These are phyloP conservation scores for Diaporthe sp. DNA, from an alignment of 2,329 filamentous ascomycete genomes.

Conservation along the genomic window DNA sequence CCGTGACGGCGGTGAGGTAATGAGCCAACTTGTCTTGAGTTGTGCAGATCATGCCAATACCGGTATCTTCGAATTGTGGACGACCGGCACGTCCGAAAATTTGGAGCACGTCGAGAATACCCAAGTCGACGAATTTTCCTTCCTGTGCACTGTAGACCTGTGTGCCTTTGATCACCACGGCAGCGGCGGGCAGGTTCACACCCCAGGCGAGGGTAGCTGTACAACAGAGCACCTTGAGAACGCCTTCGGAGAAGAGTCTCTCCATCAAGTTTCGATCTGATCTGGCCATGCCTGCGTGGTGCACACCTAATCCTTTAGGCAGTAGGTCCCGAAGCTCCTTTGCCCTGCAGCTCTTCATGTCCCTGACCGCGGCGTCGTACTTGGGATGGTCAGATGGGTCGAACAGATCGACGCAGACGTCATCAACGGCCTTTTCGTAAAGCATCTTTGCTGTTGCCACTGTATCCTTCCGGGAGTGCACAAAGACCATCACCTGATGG, in stretches of 20 bases:
- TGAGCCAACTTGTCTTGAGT: slow-evolving; percentile 94
- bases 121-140: slow-evolving; percentile 95
- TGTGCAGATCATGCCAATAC: slow-evolving; percentile 98
- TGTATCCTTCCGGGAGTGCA: slow-evolving; percentile 96
- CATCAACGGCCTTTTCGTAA: slow-evolving; percentile 86
- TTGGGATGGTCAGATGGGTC: slow-evolving; percentile 83
- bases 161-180: slow-evolving; percentile 97
- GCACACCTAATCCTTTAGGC: slow-evolving; percentile 91
- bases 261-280: slow-evolving; percentile 97
- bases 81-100: slow-evolving; percentile 98
- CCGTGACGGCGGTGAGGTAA: slow-evolving; percentile 92
- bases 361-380: slow-evolving; percentile 83
- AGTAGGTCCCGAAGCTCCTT: slow-evolving; percentile 90
- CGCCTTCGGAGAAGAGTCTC: slow-evolving; percentile 87
- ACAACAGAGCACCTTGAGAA: slow-evolving; percentile 98
- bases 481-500: slow-evolving; percentile 99
- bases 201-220: slow-evolving; percentile 98
- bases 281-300: slow-evolving; percentile 96
- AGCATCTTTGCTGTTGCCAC: slow-evolving; percentile 88
- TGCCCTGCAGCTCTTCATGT: slow-evolving; percentile 88
- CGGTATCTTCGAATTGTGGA: slow-evolving; percentile 96
- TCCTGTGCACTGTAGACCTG: slow-evolving; percentile 97
- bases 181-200: slow-evolving; percentile 96
- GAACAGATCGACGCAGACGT: slow-evolving; percentile 84
- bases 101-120: slow-evolving; percentile 95